Conservation (phyloP, 2,329 filamentous ascomycete genomes). For the Calcarisporium arbuscula region DNA sequence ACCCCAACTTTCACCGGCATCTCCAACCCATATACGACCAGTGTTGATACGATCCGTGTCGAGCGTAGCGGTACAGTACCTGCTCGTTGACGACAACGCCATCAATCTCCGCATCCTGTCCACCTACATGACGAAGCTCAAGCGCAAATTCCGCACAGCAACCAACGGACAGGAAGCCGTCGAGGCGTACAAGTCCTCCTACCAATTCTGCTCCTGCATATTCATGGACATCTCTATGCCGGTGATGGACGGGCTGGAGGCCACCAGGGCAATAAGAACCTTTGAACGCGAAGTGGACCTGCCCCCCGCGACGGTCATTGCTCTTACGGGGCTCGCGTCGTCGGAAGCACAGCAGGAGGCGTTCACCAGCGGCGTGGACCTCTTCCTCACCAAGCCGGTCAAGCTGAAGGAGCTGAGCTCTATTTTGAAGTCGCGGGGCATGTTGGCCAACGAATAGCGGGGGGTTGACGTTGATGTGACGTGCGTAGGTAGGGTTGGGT, state of each 20-base stretch:
- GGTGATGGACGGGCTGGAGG: slow-evolving; percentile 46
- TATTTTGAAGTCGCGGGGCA: slow-evolving; percentile 8
- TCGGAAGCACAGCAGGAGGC: slow-evolving; percentile 45
- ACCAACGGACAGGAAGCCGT: slow-evolving; percentile 28
- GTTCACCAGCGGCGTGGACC: slow-evolving; percentile 44
- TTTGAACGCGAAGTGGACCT: slow-evolving; percentile 38
- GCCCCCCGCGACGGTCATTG: slow-evolving; percentile 40
- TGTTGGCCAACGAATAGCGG: slow-evolving; percentile 5
- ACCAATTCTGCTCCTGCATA: slow-evolving; percentile 20
- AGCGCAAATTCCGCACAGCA: slow-evolving; percentile 21
- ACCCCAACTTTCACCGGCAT: too few species aligned
- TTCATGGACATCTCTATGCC: slow-evolving; percentile 53
- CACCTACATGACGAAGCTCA: slow-evolving; percentile 28
- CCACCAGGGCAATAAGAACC: slow-evolving; percentile 42
- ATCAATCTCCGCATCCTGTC: slow-evolving; percentile 16
- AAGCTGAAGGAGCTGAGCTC: slow-evolving; percentile 30
- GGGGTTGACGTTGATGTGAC: too few species aligned
- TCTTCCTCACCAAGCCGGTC: slow-evolving; percentile 51
- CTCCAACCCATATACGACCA: too few species aligned
- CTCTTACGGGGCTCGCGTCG: slow-evolving; percentile 46
- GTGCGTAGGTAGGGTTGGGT: too few species aligned
- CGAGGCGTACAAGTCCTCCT: slow-evolving; percentile 18
- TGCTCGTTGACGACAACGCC: slow-evolving; percentile 10
- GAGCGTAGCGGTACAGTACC: too few species aligned
- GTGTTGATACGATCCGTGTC: too few species aligned